Percentiles rank a stretch among this genome's conserved stretches.
Evolutionary conservation across 768 basidiomycete genomes (phyloP).

Genomic region (Lactarius tabidus): DNA sequence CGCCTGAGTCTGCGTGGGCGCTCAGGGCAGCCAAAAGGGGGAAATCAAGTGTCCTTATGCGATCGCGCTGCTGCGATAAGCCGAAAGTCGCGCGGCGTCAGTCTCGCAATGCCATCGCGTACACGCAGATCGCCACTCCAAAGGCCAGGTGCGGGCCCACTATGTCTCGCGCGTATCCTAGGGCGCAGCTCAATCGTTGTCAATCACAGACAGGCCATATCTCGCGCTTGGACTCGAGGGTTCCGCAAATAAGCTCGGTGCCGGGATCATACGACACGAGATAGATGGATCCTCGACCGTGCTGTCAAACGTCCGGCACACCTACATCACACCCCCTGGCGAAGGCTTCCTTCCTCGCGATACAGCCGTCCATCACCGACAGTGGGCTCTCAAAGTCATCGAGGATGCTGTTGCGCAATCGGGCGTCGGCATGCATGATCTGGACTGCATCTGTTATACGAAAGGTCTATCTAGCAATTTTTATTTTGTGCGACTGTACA

Average conservation of each 20-base stretch:
- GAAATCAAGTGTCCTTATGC: no score
- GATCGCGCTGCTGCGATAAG: no score
- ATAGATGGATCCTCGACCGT: constrained; percentile 69
- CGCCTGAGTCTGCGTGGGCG: no score
- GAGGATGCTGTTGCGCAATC: constrained; percentile 70
- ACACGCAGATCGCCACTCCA: constrained; percentile 17
- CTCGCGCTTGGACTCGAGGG: constrained; percentile 97
- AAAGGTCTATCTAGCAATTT: constrained; percentile 56
- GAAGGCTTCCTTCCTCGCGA: constrained; percentile 96
- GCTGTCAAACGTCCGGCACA: constrained; percentile 91
- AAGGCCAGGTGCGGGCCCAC: constrained; percentile 18
- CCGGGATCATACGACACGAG: constrained; percentile 83
- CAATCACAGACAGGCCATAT: constrained; percentile 54
- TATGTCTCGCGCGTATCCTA: neutral
- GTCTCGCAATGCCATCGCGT: constrained; percentile 19
- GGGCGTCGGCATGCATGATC: constrained; percentile 61
- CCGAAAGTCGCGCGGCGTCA: neutral
- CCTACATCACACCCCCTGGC: constrained; percentile 98
- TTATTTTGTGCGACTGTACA: neutral
- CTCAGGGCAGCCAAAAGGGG: constrained; percentile 36
- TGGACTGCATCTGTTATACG: constrained; percentile 96
- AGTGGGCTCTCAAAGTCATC: constrained; percentile 86
- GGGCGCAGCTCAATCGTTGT: neutral
- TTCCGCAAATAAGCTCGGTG: constrained; percentile 96
- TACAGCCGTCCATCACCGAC: constrained; percentile 92